Evolutionary conservation across 2,329 filamentous ascomycete genomes (phyloP).

Genomic region (Coniochaeta sp.): DNA sequence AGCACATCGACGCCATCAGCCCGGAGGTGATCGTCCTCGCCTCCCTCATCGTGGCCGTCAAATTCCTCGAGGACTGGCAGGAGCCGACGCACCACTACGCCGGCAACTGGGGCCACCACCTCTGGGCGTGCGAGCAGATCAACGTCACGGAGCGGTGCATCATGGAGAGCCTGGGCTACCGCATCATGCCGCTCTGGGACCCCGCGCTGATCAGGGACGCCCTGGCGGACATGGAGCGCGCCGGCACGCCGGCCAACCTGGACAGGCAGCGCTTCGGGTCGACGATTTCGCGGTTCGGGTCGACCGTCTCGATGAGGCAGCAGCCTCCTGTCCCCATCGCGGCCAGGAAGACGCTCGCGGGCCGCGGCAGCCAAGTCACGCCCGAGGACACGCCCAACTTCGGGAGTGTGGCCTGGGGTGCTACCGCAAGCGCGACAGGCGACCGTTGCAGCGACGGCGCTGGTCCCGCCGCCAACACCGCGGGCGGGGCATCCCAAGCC

Average conservation of each 20-base stretch:
- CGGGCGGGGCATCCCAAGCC: background rate
- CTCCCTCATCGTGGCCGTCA: conserved; percentile 56
- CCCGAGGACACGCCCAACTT: conserved; percentile 31
- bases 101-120: conserved; percentile 42
- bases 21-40: conserved; percentile 59
- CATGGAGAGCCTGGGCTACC: conserved; percentile 57
- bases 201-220: conserved; percentile 50
- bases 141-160: conserved; percentile 58
- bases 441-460: too few species aligned
- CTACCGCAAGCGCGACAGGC: too few species aligned
- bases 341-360: too few species aligned
- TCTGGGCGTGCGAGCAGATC: conserved; percentile 56
- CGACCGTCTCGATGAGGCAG: conserved; percentile 12
- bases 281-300: too few species aligned
- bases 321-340: too few species aligned
- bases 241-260: conserved; percentile 25
- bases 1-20: conserved; percentile 54
- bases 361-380: conserved; percentile 23
- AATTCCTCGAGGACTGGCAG: conserved; percentile 57
- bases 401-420: conserved; percentile 12
- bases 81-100: conserved; percentile 47
- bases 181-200: conserved; percentile 54
- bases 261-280: conserved; percentile 10
- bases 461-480: background rate
- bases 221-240: conserved; percentile 57